Base-by-base conservation (phyloP, 768 basidiomycete species). In the Suillus occidentalis region DNA sequence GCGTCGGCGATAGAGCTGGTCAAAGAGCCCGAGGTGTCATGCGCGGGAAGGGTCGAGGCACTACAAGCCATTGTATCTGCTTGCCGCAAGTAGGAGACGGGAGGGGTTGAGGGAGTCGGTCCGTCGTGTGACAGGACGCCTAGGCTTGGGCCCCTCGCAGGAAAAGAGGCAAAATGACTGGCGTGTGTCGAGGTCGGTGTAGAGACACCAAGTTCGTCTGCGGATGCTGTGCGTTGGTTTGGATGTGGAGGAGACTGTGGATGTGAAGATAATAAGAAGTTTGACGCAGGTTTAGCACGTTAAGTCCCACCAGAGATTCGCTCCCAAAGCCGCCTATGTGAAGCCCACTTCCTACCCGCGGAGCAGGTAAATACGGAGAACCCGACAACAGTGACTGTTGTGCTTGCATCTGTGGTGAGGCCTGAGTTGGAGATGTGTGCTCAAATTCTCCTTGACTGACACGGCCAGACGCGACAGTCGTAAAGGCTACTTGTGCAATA, bases 141-240 rank as follows among this genome's bases (percentile, higher is more conserved):
- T 37, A 67, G 20, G 50, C 49, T 63, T 16, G 73, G 25, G 69
- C 63, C 75, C 73, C 65, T 85, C 82, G 20, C 81, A 0, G 89
- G 90, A 76, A 91, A 85, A 1, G 91, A 92, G 31, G 87, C 87
- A 69, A 90, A 91, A 18, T 86, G 81, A 36, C 70, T 70, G 28
- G 25, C 8, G 4, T 50, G 55, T 28, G 62, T 63, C 14, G 62
- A 56, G 4, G 52, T 63, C n/a, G 58, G 57, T 31, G 62, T 59
- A 6, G 50, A 36, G 49, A 66, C 31, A 10, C 75, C 75, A 10
- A 75, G 71, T n/a, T 75, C 75, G n/a, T 77, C 69, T 39, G 64
- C 63, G 10, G 64, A 65, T 25, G 72, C 75, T 18, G 64, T 47
- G 62, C 67, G 72, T 62, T 60, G 70, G 22, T 63, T 65, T 69